These are phyloP conservation scores for Serendipita indica DNA, from an alignment of 768 basidiomycete species.

Conservation along the genomic window DNA sequence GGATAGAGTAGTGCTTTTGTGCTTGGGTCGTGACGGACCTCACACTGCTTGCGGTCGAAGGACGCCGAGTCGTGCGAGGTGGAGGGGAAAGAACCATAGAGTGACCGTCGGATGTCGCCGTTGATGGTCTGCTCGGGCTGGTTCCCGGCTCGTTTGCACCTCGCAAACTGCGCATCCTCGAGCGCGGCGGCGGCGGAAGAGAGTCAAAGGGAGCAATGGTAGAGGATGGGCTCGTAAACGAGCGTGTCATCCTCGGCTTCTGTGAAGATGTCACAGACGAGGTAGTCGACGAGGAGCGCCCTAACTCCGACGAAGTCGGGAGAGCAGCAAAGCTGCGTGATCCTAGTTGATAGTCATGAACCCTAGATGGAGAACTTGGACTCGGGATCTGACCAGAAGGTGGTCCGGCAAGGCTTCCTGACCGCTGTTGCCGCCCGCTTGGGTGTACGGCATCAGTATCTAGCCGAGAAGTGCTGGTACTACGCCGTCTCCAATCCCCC, in stretches of 20 bases:
- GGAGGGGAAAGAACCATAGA: not conserved
- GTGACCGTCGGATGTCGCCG: not conserved
- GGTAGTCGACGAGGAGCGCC: not conserved
- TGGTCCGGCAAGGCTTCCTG: not conserved
- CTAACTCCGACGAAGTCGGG: not conserved
- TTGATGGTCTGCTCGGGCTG: not conserved
- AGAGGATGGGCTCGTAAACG: not conserved
- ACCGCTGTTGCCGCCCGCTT: not conserved
- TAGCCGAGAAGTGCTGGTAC: not conserved
- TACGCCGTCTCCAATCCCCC: not conserved
- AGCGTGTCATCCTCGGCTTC: not conserved
- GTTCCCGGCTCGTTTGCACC: not conserved
- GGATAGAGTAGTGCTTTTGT: not conserved
- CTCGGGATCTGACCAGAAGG: too few species aligned
- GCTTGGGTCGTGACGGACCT: not conserved
- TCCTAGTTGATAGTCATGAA: not conserved
- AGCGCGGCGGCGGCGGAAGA: not conserved
- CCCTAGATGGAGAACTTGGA: not conserved
- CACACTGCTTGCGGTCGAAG: not conserved
- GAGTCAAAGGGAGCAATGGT: not conserved
- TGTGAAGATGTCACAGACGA: not conserved
- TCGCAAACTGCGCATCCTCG: not conserved
- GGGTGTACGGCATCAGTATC: not conserved
- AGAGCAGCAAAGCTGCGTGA: not conserved
- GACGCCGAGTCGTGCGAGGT: not conserved